Evolutionary conservation across 2,329 filamentous ascomycete genomes (phyloP).

Genomic region (Fusarium clavum): DNA sequence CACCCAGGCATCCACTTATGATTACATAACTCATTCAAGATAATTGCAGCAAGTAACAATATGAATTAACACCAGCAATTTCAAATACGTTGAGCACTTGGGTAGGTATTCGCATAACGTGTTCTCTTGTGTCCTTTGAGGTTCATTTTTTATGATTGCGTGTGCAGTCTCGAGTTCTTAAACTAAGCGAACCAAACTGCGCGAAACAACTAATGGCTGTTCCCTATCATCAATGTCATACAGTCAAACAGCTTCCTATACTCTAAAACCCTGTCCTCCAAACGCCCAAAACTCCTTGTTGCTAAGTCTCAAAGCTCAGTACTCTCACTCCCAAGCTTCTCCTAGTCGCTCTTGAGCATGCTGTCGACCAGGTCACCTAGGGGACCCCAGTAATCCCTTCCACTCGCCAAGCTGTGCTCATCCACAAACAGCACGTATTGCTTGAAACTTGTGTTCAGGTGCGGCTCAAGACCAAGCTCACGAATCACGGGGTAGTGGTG

Average conservation of each 20-base stretch:
- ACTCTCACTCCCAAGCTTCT: constrained; percentile 24
- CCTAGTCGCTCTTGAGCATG: constrained; percentile 92
- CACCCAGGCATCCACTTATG: constrained; percentile 53
- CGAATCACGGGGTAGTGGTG: constrained; percentile 98
- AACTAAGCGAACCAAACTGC: not conserved
- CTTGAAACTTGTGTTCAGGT: constrained; percentile 99
- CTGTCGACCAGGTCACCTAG: constrained; percentile 96
- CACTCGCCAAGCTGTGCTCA: constrained; percentile 91
- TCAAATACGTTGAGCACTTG: not conserved
- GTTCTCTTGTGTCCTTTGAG: not conserved
- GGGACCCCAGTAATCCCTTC: constrained; percentile 97
- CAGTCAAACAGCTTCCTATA: constrained; percentile 32
- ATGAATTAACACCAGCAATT: not conserved
- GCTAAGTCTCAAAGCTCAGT: constrained; percentile 18
- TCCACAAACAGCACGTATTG: constrained; percentile 99
- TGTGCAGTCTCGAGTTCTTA: not conserved
- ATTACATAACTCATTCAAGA: constrained; percentile 45
- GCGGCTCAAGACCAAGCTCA: constrained; percentile 93
- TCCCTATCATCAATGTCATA: constrained; percentile 38
- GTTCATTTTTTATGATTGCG: not conserved
- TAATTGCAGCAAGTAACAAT: not conserved
- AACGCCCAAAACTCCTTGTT: constrained; percentile 41
- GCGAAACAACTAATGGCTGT: constrained; percentile 16
- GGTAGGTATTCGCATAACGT: not conserved
- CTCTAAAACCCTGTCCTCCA: constrained; percentile 13